Percentiles rank a stretch among this genome's conserved stretches.
These are phyloP conservation scores for Candida railenensis DNA, from an alignment of 805 yeast genomes.

Conservation along the genomic window DNA sequence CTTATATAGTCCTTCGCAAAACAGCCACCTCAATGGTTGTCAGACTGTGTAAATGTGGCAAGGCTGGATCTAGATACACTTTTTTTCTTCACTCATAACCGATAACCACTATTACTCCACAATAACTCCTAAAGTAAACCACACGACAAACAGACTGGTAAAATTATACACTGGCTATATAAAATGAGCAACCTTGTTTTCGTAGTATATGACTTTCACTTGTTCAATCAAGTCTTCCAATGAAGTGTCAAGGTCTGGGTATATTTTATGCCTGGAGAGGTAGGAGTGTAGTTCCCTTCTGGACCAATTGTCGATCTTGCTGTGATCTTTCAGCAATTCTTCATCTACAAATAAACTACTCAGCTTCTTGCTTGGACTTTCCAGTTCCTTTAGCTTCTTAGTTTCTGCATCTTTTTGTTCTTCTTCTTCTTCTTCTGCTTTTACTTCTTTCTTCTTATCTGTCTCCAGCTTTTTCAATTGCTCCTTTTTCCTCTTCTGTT, in stretches of 20 bases:
- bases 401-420: background rate
- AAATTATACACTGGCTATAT: background rate
- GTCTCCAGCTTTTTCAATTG: background rate
- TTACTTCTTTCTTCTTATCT: background rate
- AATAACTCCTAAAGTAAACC: background rate
- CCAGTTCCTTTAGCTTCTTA: background rate
- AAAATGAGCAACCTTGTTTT: constrained; percentile 1
- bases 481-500: background rate
- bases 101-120: background rate
- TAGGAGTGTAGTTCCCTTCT: constrained; percentile 3
- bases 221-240: constrained; percentile 1
- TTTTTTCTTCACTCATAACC: background rate
- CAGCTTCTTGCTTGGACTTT: background rate
- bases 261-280: constrained; percentile 1
- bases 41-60: too few species aligned
- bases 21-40: background rate
- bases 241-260: constrained; percentile 1
- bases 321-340: constrained; percentile 1
- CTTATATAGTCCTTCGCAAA: background rate
- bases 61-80: background rate
- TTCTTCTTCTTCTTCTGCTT: background rate
- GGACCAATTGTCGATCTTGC: constrained; percentile 3
- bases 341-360: background rate
- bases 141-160: background rate
- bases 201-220: constrained; percentile 3